A percentile compares a stretch with the other conserved stretches of the same genome.
Conservation (phyloP, 495 filamentous ascomycete species). For the Hypoxylon fuscum region DNA sequence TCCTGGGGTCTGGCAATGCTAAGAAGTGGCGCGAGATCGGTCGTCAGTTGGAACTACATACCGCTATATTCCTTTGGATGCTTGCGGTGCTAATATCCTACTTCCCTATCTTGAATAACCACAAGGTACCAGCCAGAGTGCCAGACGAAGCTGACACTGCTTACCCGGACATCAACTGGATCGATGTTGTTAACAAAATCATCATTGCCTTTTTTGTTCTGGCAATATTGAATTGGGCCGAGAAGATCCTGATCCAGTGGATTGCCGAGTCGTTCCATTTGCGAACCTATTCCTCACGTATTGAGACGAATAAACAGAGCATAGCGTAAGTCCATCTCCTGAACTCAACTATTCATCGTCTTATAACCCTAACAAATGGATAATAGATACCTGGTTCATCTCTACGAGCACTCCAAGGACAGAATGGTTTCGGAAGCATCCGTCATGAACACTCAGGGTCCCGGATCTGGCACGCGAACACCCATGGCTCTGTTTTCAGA, state of each 20-base stretch:
- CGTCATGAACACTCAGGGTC: conserved; percentile 51
- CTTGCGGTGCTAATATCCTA: conserved; percentile 80
- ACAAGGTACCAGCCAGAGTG: conserved; percentile 62
- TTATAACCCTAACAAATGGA: conserved; percentile 4
- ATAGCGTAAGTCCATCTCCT: conserved; percentile 60
- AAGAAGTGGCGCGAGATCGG: conserved; percentile 96
- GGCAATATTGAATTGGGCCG: conserved; percentile 80
- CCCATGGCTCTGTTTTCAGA: conserved; percentile 75
- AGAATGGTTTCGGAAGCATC: conserved; percentile 77
- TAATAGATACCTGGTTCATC: conserved; percentile 71
- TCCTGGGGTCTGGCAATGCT: conserved; percentile 81
- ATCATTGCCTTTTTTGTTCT: conserved; percentile 84
- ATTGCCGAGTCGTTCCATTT: conserved; percentile 94
- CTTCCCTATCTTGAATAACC: conserved; percentile 75
- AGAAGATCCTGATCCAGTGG: conserved; percentile 95
- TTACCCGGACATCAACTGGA: conserved; percentile 69
- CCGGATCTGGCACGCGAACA: conserved; percentile 70
- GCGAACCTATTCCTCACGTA: conserved; percentile 89
- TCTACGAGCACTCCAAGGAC: conserved; percentile 82
- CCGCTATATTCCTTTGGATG: conserved; percentile 92
- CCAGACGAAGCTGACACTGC: conserved; percentile 54
- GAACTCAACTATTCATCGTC: too few species aligned
- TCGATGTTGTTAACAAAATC: conserved; percentile 83
- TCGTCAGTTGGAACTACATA: conserved; percentile 83
- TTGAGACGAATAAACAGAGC: conserved; percentile 92